Evolutionary conservation across 1,284 basidiomycete species (phyloP), one percentile per base, ranked within the genome.

Genomic region (Trametes versicolor): DNA sequence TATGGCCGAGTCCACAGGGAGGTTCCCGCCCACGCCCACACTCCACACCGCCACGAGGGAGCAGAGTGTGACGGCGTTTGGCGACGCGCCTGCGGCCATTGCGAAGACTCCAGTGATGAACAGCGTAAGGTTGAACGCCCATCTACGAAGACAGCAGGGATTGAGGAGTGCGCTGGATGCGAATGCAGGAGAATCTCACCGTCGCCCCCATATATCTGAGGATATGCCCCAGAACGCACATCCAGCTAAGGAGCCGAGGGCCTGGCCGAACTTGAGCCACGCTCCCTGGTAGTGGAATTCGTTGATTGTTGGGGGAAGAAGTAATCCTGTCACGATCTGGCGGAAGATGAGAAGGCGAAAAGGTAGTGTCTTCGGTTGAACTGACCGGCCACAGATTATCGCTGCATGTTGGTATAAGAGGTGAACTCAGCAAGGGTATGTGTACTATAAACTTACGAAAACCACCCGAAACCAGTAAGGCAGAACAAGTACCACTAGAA

Each of bases 1-100:
- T 51, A 94, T 88, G 0, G 91, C 87, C 19, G 90, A 90, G 74
- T 94, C 92, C 8, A 94, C 91, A 0, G 92, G 88, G 48, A 90
- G 73, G 71, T 91, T 91, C 21, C 88, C 87, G 47, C 85, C 93
- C 1, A 88, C 91, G 4, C 89, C 88, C 9, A 89, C 75, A 3
- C 85, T 85, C 80, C 86, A 86, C 2, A 85, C 76, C 0, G 86
- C 83, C 0, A 83, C 78, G 34, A 90, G 77, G 1, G 84, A 80
- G 52, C 82, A 83, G n/a, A 92, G 77, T 0, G 84, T 77, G 48
- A 83, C 65, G 59, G 76, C 85, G 65, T 85, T 83, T 0, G 84
- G 81, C 0, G 88, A 86, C 0, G 79, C 88, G 17, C 87, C 88
- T 32, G 85, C 86, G 0, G 85, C 82, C 1, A 87, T 73, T 0